These are phyloP conservation scores for Macroventuria anomochaeta DNA, from an alignment of 2,329 filamentous ascomycete genomes.

Conservation along the genomic window DNA sequence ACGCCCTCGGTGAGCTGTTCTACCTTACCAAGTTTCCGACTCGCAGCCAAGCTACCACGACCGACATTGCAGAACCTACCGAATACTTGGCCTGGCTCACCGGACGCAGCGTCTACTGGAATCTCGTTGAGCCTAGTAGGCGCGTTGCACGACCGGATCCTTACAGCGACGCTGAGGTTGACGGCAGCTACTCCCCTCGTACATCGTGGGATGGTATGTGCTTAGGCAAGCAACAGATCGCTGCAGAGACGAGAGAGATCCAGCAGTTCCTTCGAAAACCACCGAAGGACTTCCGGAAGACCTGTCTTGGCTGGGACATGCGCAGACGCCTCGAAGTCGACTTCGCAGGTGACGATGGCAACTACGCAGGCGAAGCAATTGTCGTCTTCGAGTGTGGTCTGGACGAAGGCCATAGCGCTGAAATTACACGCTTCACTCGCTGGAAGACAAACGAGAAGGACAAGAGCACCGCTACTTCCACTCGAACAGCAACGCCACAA, in stretches of 20 bases:
- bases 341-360: slow-evolving; percentile 81
- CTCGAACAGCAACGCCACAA: slow-evolving; percentile 25
- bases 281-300: slow-evolving; percentile 78
- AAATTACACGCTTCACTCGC: slow-evolving; percentile 65
- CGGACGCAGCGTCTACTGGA: slow-evolving; percentile 81
- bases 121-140: slow-evolving; percentile 77
- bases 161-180: slow-evolving; percentile 68
- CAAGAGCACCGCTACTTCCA: slow-evolving; percentile 28
- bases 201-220: slow-evolving; percentile 78
- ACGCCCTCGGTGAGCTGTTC: slow-evolving; percentile 90
- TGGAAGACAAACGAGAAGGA: slow-evolving; percentile 52
- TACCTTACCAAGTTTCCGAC: slow-evolving; percentile 77
- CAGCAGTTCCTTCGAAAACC: slow-evolving; percentile 75
- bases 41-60: slow-evolving; percentile 58
- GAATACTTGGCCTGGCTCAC: slow-evolving; percentile 78
- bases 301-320: slow-evolving; percentile 93
- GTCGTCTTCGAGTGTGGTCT: slow-evolving; percentile 76
- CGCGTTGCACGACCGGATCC: slow-evolving; percentile 75
- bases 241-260: slow-evolving; percentile 80
- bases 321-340: slow-evolving; percentile 83
- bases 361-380: slow-evolving; percentile 76
- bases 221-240: slow-evolving; percentile 72
- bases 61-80: slow-evolving; percentile 57
- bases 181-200: slow-evolving; percentile 78
- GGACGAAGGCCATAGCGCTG: slow-evolving; percentile 62